These are phyloP conservation scores for Candida nanaspora DNA, from an alignment of 805 yeast genomes.

Conservation along the genomic window DNA sequence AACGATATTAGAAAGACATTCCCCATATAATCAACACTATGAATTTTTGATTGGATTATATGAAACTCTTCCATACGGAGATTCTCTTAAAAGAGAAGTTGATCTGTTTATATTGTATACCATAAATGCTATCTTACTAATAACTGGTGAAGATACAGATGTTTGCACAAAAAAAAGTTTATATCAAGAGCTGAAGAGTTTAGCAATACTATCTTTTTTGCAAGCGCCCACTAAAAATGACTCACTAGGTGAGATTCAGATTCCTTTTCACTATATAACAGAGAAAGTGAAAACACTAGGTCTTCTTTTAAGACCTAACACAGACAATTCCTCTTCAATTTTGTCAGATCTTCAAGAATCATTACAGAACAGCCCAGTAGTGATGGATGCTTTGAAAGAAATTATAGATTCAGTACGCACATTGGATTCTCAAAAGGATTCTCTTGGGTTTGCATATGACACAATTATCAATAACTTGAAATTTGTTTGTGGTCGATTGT, in stretches of 20 bases:
- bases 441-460: not conserved
- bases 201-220: too few species aligned
- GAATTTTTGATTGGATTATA: too few species aligned
- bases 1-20: too few species aligned
- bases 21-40: too few species aligned
- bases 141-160: too few species aligned
- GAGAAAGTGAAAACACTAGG: slow-evolving; percentile 14
- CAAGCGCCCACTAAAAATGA: too few species aligned
- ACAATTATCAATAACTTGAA: slow-evolving; percentile 12
- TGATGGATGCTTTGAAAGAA: slow-evolving; percentile 1
- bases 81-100: too few species aligned
- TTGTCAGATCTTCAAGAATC: not conserved
- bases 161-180: too few species aligned
- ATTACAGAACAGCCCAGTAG: not conserved
- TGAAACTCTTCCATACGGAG: too few species aligned
- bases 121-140: too few species aligned
- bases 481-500: slow-evolving; percentile 5
- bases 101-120: too few species aligned
- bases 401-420: slow-evolving; percentile 2
- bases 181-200: too few species aligned
- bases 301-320: slow-evolving; percentile 5
- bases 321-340: not conserved
- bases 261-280: slow-evolving; percentile 11
- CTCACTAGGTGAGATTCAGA: slow-evolving; percentile 1
- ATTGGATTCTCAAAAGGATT: slow-evolving; percentile 2